Conservation (phyloP, 1,284 basidiomycete species). For the Puccinia polysora region DNA sequence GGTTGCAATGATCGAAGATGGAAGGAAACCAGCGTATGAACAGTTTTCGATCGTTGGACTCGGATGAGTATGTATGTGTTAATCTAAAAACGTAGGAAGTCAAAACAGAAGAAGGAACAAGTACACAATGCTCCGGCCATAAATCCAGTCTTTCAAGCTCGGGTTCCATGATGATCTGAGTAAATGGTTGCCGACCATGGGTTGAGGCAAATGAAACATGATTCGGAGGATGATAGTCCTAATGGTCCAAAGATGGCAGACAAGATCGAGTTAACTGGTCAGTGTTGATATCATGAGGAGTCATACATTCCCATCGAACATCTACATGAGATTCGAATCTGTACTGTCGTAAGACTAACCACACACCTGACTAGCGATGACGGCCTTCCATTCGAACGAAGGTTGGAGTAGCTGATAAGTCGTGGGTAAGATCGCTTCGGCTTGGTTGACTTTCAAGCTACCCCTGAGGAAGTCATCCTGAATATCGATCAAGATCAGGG, state of each 20-base stretch:
- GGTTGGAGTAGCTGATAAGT: slow-evolving; percentile 57
- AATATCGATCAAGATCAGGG: slow-evolving; percentile 61
- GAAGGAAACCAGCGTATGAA: too few relatives aligned
- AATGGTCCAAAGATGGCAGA: not conserved
- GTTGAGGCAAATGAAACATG: slow-evolving; percentile 65
- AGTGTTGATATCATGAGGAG: not conserved
- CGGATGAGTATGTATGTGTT: too few relatives aligned
- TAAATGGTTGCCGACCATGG: slow-evolving; percentile 54
- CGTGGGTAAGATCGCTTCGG: slow-evolving; percentile 56
- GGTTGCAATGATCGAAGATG: not conserved
- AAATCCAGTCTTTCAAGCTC: slow-evolving; percentile 52
- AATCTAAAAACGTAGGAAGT: too few relatives aligned
- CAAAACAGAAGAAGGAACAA: not conserved
- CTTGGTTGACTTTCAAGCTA: slow-evolving; percentile 59
- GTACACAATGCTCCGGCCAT: slow-evolving; percentile 63
- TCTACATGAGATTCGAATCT: not conserved
- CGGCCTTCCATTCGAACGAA: slow-evolving; percentile 57
- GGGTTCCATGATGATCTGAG: slow-evolving; percentile 53
- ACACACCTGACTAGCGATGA: slow-evolving; percentile 57
- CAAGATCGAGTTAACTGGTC: not conserved
- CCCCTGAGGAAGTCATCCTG: slow-evolving; percentile 64
- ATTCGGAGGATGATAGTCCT: slow-evolving; percentile 59
- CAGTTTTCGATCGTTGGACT: too few relatives aligned
- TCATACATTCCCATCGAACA: not conserved
- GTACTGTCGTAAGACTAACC: not conserved